Conservation (phyloP, 768 basidiomycete species). For the Xerocomellus intermedius region DNA sequence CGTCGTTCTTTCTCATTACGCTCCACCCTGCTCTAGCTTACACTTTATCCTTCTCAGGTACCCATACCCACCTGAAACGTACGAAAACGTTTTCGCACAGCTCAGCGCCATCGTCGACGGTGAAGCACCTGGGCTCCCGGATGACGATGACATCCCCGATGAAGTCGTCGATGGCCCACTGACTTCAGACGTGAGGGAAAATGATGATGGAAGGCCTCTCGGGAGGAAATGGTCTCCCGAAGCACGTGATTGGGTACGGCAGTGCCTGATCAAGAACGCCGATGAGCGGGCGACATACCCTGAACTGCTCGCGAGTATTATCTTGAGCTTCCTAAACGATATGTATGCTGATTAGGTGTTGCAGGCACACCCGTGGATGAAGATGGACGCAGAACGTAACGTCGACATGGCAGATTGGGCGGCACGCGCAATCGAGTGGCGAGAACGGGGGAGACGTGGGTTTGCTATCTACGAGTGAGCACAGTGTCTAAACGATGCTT, state of each 20-base stretch:
- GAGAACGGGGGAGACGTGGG: slow-evolving; percentile 27
- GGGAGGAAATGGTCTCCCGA: slow-evolving; percentile 34
- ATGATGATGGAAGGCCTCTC: slow-evolving; percentile 9
- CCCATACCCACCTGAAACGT: slow-evolving; percentile 97
- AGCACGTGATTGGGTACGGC: slow-evolving; percentile 80
- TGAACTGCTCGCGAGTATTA: slow-evolving; percentile 63
- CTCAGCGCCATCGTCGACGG: slow-evolving; percentile 96
- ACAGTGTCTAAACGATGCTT: neutral
- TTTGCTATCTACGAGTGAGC: slow-evolving; percentile 25
- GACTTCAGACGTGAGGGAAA: slow-evolving; percentile 11
- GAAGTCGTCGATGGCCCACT: slow-evolving; percentile 13
- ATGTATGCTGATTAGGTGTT: neutral
- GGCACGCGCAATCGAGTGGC: slow-evolving; percentile 44
- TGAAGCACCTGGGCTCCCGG: slow-evolving; percentile 84
- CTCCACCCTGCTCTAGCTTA: neutral
- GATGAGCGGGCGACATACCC: slow-evolving; percentile 77
- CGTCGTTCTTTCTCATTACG: neutral
- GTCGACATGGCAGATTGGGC: slow-evolving; percentile 92
- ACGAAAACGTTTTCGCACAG: slow-evolving; percentile 96
- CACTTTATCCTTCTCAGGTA: slow-evolving; percentile 43
- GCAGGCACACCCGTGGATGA: slow-evolving; percentile 79
- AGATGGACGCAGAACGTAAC: slow-evolving; percentile 51
- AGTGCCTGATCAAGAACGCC: slow-evolving; percentile 81
- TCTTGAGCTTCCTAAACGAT: neutral
- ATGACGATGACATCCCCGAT: slow-evolving; percentile 36